Evolutionary conservation across 176 grass and related monocot species (phyloP).

Genomic region (Musa acuminata): DNA sequence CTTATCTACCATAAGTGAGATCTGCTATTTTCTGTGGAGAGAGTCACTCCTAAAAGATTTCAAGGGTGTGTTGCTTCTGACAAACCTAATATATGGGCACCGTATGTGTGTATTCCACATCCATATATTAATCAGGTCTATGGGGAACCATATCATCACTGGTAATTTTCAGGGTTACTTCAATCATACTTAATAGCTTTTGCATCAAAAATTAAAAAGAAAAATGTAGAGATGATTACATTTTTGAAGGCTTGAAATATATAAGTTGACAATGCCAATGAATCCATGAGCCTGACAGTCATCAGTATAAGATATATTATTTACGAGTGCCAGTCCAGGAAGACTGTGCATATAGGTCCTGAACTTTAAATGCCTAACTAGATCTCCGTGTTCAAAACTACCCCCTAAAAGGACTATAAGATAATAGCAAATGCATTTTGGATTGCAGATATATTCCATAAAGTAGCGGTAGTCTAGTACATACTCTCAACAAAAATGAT

Average conservation of each 20-base stretch:
- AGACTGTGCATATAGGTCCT: not conserved
- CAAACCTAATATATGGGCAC: too few relatives aligned
- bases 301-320: not conserved
- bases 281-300: not conserved
- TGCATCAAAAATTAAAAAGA: not conserved
- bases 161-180: not conserved
- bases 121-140: too few relatives aligned
- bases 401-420: not conserved
- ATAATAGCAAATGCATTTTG: not conserved
- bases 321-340: not conserved
- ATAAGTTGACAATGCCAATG: not conserved
- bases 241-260: too few relatives aligned
- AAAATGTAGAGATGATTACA: too few relatives aligned
- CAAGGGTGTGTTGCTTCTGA: too few relatives aligned
- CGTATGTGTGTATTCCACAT: too few relatives aligned
- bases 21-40: not conserved
- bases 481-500: conserved; percentile 86
- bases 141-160: not conserved
- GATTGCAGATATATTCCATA: not conserved
- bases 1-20: not conserved
- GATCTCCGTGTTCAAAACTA: not conserved
- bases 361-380: not conserved
- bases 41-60: not conserved
- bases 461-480: conserved; percentile 8
- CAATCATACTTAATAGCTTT: not conserved